Conservation (phyloP, 768 basidiomycete genomes). For the Suillus decipiens region DNA sequence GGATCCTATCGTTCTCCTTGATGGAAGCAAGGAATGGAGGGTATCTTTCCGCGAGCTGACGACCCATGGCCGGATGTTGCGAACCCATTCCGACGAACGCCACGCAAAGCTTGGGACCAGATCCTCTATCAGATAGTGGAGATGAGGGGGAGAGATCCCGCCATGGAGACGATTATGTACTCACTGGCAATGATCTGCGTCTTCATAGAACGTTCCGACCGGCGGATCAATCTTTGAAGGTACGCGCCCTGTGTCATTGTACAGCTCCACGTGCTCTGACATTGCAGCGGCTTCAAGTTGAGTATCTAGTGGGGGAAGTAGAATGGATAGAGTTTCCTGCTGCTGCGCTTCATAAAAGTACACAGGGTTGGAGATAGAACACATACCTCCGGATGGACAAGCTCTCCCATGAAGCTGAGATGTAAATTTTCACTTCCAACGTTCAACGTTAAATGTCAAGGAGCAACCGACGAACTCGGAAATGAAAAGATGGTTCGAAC, state of each 20-base stretch:
- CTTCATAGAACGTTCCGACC: not conserved
- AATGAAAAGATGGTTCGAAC: slow-evolving; percentile 3
- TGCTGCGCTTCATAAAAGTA: not conserved
- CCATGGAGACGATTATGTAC: not conserved
- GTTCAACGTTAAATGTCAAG: slow-evolving; percentile 2
- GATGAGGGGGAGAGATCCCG: slow-evolving; percentile 1
- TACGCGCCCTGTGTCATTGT: not conserved
- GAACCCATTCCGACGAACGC: slow-evolving; percentile 40
- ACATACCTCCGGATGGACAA: not conserved
- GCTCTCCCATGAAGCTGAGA: not conserved
- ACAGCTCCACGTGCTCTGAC: not conserved
- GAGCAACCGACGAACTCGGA: slow-evolving; percentile 8
- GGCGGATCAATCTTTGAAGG: not conserved
- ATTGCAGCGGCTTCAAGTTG: not conserved
- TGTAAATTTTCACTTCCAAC: not conserved
- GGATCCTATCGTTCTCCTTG: slow-evolving; percentile 34
- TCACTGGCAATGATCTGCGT: not conserved
- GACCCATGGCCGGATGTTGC: slow-evolving; percentile 38
- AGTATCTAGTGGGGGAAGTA: not conserved
- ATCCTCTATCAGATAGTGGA: not conserved
- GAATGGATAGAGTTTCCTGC: not conserved
- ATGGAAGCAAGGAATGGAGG: slow-evolving; percentile 33
- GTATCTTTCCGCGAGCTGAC: slow-evolving; percentile 34
- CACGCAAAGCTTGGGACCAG: slow-evolving; percentile 33
- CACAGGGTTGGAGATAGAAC: not conserved